Conservation (phyloP, 441 rosid genomes). For the Capsella rubella region DNA sequence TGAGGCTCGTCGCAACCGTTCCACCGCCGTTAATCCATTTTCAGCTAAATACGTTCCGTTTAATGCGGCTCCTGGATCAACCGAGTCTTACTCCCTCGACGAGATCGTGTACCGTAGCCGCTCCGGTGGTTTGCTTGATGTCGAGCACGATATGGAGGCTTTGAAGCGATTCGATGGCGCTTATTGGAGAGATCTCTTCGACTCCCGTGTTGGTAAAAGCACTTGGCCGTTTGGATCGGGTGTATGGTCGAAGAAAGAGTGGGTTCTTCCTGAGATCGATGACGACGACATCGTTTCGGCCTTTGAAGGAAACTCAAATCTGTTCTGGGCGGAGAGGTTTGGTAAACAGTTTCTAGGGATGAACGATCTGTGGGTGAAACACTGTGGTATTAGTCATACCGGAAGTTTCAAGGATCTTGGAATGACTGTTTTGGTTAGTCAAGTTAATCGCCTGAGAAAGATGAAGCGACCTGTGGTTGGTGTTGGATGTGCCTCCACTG, state of each 20-base stretch:
- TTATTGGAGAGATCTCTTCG: slow-evolving; percentile 71
- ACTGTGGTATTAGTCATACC: slow-evolving; percentile 76
- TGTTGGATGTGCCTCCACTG: slow-evolving; percentile 78
- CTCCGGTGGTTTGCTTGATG: slow-evolving; percentile 72
- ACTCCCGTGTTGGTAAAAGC: slow-evolving; percentile 73
- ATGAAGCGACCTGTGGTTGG: slow-evolving; percentile 67
- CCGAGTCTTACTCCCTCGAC: slow-evolving; percentile 69
- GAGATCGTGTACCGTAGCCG: slow-evolving; percentile 74
- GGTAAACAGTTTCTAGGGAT: slow-evolving; percentile 65
- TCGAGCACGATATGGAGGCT: slow-evolving; percentile 69
- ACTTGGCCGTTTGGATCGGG: slow-evolving; percentile 82
- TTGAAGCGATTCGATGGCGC: slow-evolving; percentile 61
- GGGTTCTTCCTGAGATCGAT: slow-evolving; percentile 77
- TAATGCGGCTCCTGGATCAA: slow-evolving; percentile 51
- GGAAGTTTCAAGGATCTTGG: slow-evolving; percentile 82
- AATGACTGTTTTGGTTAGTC: slow-evolving; percentile 78
- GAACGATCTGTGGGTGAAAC: slow-evolving; percentile 82
- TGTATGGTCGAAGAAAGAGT: slow-evolving; percentile 79
- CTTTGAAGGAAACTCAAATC: slow-evolving; percentile 74
- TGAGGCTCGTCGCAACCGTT: slow-evolving; percentile 62
- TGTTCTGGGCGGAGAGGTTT: slow-evolving; percentile 78
- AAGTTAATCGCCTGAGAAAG: slow-evolving; percentile 67
- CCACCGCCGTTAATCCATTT: slow-evolving; percentile 48
- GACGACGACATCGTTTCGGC: slow-evolving; percentile 76
- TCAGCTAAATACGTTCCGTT: slow-evolving; percentile 73